Evolutionary conservation across 345 rosid genomes (phyloP).

Genomic region (Hypericum perforatum): DNA sequence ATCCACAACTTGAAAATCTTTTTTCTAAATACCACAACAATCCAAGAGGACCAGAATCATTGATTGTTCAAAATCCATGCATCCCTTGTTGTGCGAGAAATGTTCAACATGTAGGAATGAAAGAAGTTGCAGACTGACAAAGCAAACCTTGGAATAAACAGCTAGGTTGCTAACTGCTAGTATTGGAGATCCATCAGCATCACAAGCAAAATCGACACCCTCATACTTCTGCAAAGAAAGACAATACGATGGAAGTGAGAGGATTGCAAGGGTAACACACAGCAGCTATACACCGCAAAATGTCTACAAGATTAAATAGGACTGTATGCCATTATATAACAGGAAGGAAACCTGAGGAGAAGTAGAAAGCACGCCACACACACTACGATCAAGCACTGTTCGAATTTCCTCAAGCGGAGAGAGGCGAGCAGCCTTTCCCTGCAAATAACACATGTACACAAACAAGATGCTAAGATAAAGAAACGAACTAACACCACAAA

Average conservation of each 20-base stretch:
- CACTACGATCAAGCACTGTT: constrained; percentile 51
- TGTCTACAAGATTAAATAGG: no score
- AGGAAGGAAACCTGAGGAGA: constrained; percentile 54
- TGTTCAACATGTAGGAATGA: background rate
- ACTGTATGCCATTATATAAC: background rate
- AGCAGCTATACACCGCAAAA: background rate
- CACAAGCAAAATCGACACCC: constrained; percentile 90
- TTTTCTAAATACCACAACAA: no score
- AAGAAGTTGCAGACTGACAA: background rate
- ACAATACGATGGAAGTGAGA: constrained; percentile 1
- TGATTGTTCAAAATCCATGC: no score
- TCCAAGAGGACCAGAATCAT: no score
- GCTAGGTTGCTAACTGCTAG: constrained; percentile 82
- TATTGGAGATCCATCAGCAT: constrained; percentile 74
- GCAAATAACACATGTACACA: no score
- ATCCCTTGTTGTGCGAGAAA: no score
- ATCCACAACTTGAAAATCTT: no score
- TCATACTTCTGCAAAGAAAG: constrained; percentile 46
- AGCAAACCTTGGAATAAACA: constrained; percentile 63
- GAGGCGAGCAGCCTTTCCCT: constrained; percentile 83
- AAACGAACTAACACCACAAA: no score
- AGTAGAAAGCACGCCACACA: constrained; percentile 70
- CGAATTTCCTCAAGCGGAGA: constrained; percentile 66
- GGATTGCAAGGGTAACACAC: constrained; percentile 1
- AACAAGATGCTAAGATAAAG: no score